phyloP scores from a whole-genome alignment of 306 rosid genomes.

The Quercus dentata region DNA sequence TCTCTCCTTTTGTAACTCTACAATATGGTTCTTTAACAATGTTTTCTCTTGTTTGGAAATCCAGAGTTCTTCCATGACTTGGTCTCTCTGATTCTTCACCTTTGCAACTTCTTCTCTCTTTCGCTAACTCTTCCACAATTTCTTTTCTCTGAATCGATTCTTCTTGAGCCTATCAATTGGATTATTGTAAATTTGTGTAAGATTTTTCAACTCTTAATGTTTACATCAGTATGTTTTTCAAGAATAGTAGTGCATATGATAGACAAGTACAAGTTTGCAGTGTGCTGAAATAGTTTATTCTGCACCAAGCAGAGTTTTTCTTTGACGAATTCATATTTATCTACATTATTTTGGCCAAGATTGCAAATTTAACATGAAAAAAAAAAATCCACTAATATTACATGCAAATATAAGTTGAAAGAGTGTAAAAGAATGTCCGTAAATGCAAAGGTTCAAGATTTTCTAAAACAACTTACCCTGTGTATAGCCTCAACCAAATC shows the following conservation, averaged over 20 bases:
- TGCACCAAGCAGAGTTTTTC: too few species aligned
- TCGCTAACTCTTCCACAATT: constrained; percentile 50
- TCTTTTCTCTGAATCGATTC: constrained; percentile 62
- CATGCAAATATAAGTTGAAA: too few species aligned
- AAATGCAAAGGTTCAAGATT: background rate
- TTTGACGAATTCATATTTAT: too few species aligned
- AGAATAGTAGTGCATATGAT: background rate
- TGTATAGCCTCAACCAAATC: background rate
- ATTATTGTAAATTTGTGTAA: constrained; percentile 1
- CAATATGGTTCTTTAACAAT: constrained; percentile 48
- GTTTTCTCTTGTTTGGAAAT: constrained; percentile 41
- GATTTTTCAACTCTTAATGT: background rate
- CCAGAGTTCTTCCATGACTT: constrained; percentile 43
- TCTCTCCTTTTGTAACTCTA: constrained; percentile 52
- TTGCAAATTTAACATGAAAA: too few species aligned
- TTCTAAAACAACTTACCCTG: background rate
- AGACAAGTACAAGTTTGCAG: too few species aligned
- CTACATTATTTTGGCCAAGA: too few species aligned
- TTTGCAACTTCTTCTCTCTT: constrained; percentile 46
- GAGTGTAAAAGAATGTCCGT: background rate
- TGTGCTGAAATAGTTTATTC: too few species aligned
- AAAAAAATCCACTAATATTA: too few species aligned
- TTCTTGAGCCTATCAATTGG: constrained; percentile 50
- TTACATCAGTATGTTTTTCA: background rate
- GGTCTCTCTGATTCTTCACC: constrained; percentile 37